Percentiles rank a stretch among this genome's conserved stretches.
Conservation (phyloP, 768 basidiomycete species). For the Tubosaeta sp. region DNA sequence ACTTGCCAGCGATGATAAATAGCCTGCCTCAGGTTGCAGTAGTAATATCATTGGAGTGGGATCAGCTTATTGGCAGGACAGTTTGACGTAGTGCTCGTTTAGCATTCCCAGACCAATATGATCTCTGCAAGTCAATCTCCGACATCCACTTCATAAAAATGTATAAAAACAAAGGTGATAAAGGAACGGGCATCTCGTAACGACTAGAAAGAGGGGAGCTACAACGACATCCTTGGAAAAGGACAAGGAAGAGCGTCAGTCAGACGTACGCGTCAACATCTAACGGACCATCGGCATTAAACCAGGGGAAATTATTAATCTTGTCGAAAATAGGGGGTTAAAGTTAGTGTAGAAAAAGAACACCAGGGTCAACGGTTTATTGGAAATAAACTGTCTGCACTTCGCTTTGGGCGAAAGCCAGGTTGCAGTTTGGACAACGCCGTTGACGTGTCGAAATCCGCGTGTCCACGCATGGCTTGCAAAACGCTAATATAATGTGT, state of each 20-base stretch:
- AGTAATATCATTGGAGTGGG: too few species aligned
- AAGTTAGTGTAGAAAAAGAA: neutral
- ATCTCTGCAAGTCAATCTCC: too few species aligned
- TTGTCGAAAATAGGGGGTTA: neutral
- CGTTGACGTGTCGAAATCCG: constrained; percentile 86
- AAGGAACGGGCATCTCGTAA: neutral
- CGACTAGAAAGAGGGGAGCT: neutral
- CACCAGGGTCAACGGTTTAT: constrained; percentile 19
- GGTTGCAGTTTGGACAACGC: constrained; percentile 88
- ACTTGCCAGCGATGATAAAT: too few species aligned
- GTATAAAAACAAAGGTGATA: neutral
- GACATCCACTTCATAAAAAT: neutral
- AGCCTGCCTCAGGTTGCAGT: too few species aligned
- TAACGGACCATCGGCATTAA: neutral
- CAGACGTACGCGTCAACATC: neutral
- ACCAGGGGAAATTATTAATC: neutral
- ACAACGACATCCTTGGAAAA: neutral
- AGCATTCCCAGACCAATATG: too few species aligned
- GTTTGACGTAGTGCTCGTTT: too few species aligned
- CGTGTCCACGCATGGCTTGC: constrained; percentile 79
- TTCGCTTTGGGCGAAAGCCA: constrained; percentile 79
- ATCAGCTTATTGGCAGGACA: too few species aligned
- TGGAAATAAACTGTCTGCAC: constrained; percentile 68
- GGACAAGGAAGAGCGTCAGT: neutral
- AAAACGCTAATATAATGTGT: constrained; percentile 58